Evolutionary conservation across 768 basidiomycete species (phyloP), one percentile per base, ranked within the genome.

Genomic region (Nidularia pulvinata): DNA sequence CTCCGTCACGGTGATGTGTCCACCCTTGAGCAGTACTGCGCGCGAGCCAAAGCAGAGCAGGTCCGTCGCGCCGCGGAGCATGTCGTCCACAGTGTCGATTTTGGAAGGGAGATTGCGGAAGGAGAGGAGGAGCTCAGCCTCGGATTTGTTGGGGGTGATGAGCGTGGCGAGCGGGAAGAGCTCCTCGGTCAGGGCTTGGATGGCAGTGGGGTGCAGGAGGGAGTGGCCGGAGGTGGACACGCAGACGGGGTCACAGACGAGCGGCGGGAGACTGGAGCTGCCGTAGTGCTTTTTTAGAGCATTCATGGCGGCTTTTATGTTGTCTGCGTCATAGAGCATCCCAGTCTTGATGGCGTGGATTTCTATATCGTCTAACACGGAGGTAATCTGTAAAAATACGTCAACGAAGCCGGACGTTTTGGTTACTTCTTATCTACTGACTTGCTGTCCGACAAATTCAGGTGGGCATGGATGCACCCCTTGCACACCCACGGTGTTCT

Each of bases 201-300:
- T 62, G 0, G 95, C 93, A 9, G 83, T 79, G 13, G 79, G 69
- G 5, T 86, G 76, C 7, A 97, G 76, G 1, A 98, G 77, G 6
- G 78, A 82, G 62, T 95, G 91, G 2, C 93, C 93, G 0, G 91
- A 93, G 0, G 95, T 96, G 3, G 92, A 93, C 1, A 96, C 90
- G 62, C 87, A 93, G 7, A 98, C 94, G 0, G 95, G 94, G 64
- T 98, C 95, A 55, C 91, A 84, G 30, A 96, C 82, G 16, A 95
- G 70, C 1, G 84, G 82, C 0, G 85, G 79, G 32, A 69, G 57
- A 7, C 54, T 55, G 9, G 61, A 56, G 5, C 33, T 45, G 1
- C 14, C 33, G 46, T 49, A 82, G 56, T 76, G 71, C 0, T 58
- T 43, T 43, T 67, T 77, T 43, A 95, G 76, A 9, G 80, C 71